Conservation (phyloP, 1,284 basidiomycete species). For the Sporisorium reilianum region DNA sequence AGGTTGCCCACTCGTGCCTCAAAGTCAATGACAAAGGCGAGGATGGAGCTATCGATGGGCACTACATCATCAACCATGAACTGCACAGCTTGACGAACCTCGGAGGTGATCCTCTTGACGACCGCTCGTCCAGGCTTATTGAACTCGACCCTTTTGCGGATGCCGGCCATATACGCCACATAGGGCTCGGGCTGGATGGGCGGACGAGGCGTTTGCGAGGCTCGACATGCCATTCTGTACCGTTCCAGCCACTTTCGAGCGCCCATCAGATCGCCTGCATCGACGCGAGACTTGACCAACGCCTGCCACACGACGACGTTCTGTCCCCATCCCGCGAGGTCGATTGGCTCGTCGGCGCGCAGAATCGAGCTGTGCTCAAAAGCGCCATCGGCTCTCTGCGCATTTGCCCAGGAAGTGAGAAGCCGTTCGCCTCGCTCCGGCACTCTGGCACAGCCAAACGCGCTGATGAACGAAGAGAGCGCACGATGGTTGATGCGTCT, state of each 20-base stretch:
- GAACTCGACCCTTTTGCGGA: slow-evolving; percentile 8
- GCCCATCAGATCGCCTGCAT: slow-evolving; percentile 17
- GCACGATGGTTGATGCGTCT: slow-evolving; percentile 24
- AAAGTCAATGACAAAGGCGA: slow-evolving; percentile 37
- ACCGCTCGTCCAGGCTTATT: neutral
- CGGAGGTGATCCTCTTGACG: neutral
- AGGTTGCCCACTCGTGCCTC: slow-evolving; percentile 28
- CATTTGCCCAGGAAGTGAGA: slow-evolving; percentile 25
- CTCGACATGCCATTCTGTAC: slow-evolving; percentile 17
- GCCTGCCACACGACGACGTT: slow-evolving; percentile 32
- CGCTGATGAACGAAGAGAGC: slow-evolving; percentile 25
- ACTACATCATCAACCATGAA: slow-evolving; percentile 30
- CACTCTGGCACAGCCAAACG: slow-evolving; percentile 14
- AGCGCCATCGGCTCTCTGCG: slow-evolving; percentile 3
- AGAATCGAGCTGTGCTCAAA: slow-evolving; percentile 1
- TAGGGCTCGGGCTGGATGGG: slow-evolving; percentile 24
- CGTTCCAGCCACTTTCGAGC: slow-evolving; percentile 38
- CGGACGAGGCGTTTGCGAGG: neutral
- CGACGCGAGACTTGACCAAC: slow-evolving; percentile 27
- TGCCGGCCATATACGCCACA: slow-evolving; percentile 31
- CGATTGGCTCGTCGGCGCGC: slow-evolving; percentile 8
- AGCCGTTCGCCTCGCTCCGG: slow-evolving; percentile 29
- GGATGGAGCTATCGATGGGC: slow-evolving; percentile 16
- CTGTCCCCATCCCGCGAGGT: slow-evolving; percentile 35
- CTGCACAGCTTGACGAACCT: slow-evolving; percentile 7